phyloP scores from a whole-genome alignment of 768 basidiomycete genomes.

The Phylloporus rhodoxanthus region DNA sequence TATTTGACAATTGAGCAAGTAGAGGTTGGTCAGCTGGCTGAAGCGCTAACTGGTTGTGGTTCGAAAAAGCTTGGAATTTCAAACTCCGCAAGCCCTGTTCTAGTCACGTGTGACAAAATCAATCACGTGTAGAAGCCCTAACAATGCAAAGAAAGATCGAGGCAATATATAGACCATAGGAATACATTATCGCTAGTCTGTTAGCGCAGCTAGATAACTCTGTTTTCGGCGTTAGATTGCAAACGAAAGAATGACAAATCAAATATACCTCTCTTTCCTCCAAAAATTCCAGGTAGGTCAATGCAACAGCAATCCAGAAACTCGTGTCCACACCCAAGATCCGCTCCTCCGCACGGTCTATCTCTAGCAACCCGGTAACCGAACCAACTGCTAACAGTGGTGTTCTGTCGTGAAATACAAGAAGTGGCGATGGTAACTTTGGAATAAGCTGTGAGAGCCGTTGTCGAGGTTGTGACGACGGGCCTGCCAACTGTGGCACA shows the following conservation, averaged over 20 bases:
- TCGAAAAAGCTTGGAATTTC: constrained; percentile 23
- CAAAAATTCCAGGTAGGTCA: constrained; percentile 74
- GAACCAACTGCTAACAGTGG: constrained; percentile 56
- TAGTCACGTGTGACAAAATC: constrained; percentile 25
- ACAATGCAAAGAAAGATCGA: background rate
- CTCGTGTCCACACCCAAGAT: constrained; percentile 65
- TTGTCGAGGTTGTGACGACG: constrained; percentile 21
- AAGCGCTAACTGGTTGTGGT: constrained; percentile 15
- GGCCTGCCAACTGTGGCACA: constrained; percentile 9
- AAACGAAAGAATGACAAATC: background rate
- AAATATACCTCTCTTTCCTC: constrained; percentile 67
- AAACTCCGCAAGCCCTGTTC: constrained; percentile 20
- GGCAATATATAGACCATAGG: constrained; percentile 8
- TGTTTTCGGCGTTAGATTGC: constrained; percentile 19
- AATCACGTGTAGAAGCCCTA: constrained; percentile 19
- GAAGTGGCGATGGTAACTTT: constrained; percentile 40
- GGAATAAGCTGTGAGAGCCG: constrained; percentile 20
- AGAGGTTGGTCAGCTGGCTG: constrained; percentile 12
- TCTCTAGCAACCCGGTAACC: constrained; percentile 56
- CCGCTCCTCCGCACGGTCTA: constrained; percentile 51
- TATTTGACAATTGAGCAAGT: constrained; percentile 4
- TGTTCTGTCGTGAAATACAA: constrained; percentile 69
- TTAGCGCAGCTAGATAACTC: constrained; percentile 54
- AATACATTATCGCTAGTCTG: constrained; percentile 30
- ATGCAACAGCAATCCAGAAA: constrained; percentile 71